Base-by-base conservation (phyloP, 257 asterid genomes). In the Paraleonurus japonicus region DNA sequence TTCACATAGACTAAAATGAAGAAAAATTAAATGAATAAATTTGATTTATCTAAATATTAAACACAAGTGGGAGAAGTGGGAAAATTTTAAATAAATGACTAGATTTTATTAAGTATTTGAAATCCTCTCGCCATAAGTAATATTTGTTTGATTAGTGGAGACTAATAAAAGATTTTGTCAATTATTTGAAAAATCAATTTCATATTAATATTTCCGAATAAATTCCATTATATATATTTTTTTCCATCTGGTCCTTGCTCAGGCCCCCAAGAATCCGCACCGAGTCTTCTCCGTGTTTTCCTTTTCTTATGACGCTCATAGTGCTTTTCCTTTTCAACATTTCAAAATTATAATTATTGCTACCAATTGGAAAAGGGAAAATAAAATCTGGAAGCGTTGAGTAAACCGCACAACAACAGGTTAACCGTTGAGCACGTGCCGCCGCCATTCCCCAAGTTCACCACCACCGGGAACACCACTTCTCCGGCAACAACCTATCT, bases 351-450 rank as follows among this genome's bases (percentile, higher is more conserved):
- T 23, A 27, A 19, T 53, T 22, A 9, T 20, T 22, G 6, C 61
- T 9, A 3, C 16, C 13, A 54, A 47, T 47, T 47, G 10, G 5
- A 24, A 30, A 4, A 23, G 7, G 20, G 9, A 35, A 0, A 61
- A 61, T 2, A 33, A 62, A 22, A 22, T 9, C 22, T 7, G 43
- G 8, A 8, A 16, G n/a, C 8, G 32, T 2, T 51, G 41, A 7
- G 48, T 23, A 45, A 57, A 2, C 65, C 65, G 45, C 65, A 26
- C 45, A 39, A 37, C 57, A 39, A 59, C 77, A 13, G 65, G 71
- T 75, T 26, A 71, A 61, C 75, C 54, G 72, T 75, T 54, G 71
- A 62, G 74, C 76, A 68, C 72, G 78, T 54, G 76, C 41, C 13
- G 61, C 53, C 67, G 39, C 60, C 60, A 57, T 60, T 35, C 43